Conservation (phyloP, 176 grass and related monocot species). For the Hyparrhenia diplandra region DNA sequence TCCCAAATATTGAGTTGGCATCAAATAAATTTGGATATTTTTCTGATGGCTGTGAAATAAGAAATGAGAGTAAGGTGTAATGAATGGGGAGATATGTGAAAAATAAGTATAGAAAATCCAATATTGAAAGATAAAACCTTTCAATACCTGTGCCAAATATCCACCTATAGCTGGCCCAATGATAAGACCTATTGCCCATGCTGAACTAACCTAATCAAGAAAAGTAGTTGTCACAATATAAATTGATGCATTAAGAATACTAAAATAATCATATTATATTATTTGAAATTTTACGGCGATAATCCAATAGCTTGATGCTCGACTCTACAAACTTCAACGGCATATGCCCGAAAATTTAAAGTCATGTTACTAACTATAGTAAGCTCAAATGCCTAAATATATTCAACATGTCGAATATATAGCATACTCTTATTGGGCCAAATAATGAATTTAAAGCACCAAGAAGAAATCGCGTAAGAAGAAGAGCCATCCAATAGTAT, state of each 20-base stretch:
- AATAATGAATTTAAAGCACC: slow-evolving; percentile 50
- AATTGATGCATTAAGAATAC: too few species aligned
- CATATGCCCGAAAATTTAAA: too few species aligned
- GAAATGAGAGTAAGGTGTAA: background rate
- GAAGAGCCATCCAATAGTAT: slow-evolving; percentile 59
- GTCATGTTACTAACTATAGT: background rate
- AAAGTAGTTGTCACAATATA: too few species aligned
- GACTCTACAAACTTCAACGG: too few species aligned
- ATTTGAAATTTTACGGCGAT: too few species aligned
- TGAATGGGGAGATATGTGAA: background rate
- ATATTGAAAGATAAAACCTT: too few species aligned
- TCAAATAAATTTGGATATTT: slow-evolving; percentile 65
- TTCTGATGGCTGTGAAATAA: slow-evolving; percentile 52
- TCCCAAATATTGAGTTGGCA: slow-evolving; percentile 57
- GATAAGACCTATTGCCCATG: too few species aligned
- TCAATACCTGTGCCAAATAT: too few species aligned
- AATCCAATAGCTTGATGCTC: too few species aligned
- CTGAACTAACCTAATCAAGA: too few species aligned
- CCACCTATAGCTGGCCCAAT: too few species aligned
- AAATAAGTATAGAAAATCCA: background rate
- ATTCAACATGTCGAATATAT: background rate
- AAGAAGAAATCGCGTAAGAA: slow-evolving; percentile 42
- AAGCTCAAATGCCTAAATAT: background rate
- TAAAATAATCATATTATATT: too few species aligned
- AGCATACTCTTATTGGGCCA: slow-evolving; percentile 46